Base-by-base conservation (phyloP, 2,329 filamentous ascomycete genomes). In the Immersiporthe knoxdaviesiana region DNA sequence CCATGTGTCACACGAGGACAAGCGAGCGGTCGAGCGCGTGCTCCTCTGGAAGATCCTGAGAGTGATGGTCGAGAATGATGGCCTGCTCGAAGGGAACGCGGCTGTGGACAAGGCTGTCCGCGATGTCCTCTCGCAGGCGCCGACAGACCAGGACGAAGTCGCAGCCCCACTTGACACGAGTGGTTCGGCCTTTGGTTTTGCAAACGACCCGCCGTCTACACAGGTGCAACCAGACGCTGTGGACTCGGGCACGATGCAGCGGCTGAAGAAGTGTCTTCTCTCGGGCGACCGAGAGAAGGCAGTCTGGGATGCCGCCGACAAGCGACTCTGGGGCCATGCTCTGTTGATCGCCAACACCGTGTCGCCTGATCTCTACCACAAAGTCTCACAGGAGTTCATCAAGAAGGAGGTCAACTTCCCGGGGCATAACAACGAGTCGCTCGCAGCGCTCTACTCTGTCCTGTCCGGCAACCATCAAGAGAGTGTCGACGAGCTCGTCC, bases 391-490 rank as follows among this genome's bases (percentile, higher is more conserved):
- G 75, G 96, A 99, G 76, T 99, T 99, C 76, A 91, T 99, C 24
- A 91, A 94, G 73, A 94, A 97, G 75, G 96, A 99, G 78, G 93
- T 99, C 67, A 97, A 96, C 77, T 91, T 91, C 65, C 83, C 90
- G 3, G 90, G 92, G 2, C 89, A 90, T 66, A 92, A 91, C 74
- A 94, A 94, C 66, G 92, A 97, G 78, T 92, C 95, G 1, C 84
- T 99, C 60, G 94, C 95, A 39, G 93, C 95, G 0, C 82, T 99
- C 3, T 99, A 99, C 78, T 93, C 97, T 76, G 90, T 98, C 0
- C 90, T 99, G 71, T 96, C 94, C 32, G 95, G 96, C 0, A 99
- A 97, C 76, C 89, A 91, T 69, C 94, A 97, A 73, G 96, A 99
- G 74, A 97, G 94, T 73, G 90, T 98, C 21, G 96, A 99, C 78